phyloP scores from a whole-genome alignment of 306 rosid genomes.

The Comarum palustre region DNA sequence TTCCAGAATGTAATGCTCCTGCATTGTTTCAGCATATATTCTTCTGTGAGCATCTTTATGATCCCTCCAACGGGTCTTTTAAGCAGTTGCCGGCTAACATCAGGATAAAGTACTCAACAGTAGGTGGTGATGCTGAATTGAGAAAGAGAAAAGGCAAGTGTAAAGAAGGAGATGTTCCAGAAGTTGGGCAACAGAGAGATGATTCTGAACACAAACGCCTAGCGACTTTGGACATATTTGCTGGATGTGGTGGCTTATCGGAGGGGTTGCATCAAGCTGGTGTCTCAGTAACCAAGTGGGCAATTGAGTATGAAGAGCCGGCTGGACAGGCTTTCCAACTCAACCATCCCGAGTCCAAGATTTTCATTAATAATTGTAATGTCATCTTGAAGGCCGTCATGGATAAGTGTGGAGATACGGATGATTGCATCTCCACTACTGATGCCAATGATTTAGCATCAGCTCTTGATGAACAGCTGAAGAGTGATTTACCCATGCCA shows the following conservation, averaged over 20 bases:
- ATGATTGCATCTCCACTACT: constrained; percentile 79
- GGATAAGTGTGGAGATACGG: constrained; percentile 81
- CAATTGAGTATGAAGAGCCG: constrained; percentile 94
- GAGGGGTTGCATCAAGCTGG: constrained; percentile 82
- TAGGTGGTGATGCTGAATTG: constrained; percentile 46
- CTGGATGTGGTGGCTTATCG: constrained; percentile 96
- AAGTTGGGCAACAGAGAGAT: constrained; percentile 35
- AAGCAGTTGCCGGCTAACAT: constrained; percentile 69
- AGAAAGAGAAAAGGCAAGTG: constrained; percentile 89
- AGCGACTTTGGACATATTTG: constrained; percentile 87
- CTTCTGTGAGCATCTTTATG: constrained; percentile 52
- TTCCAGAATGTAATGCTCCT: constrained; percentile 30
- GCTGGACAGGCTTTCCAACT: constrained; percentile 88
- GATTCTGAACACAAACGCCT: constrained; percentile 41
- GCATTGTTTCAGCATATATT: constrained; percentile 42
- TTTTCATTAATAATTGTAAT: constrained; percentile 81
- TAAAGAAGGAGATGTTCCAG: constrained; percentile 59
- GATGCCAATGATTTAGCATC: constrained; percentile 79
- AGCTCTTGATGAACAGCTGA: constrained; percentile 50
- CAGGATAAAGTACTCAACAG: constrained; percentile 59
- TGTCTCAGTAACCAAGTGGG: constrained; percentile 80
- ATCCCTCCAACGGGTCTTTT: constrained; percentile 49
- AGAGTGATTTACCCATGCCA: constrained; percentile 66
- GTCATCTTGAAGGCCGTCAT: constrained; percentile 92
- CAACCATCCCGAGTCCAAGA: constrained; percentile 75